Conservation (phyloP, 108 stramenopile species). For the Skeletonema potamos region DNA sequence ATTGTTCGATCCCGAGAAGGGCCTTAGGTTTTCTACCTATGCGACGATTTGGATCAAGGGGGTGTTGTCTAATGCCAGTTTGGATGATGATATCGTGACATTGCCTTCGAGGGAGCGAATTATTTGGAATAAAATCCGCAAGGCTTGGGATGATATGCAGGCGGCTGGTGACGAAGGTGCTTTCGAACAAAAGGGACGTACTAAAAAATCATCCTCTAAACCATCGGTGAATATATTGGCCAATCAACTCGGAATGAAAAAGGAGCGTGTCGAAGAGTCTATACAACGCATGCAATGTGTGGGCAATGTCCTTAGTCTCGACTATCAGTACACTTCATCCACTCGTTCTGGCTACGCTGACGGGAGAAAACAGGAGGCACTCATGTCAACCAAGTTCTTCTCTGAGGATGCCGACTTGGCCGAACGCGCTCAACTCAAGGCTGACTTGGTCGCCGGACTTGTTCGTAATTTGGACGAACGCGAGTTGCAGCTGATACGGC, state of each 20-base stretch:
- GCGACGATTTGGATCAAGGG: conserved; percentile 99
- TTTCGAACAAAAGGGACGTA: neutral
- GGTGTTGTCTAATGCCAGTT: conserved; percentile 56
- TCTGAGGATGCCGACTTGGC: conserved; percentile 62
- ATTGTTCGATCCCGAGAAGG: conserved; percentile 87
- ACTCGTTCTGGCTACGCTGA: conserved; percentile 50
- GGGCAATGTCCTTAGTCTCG: conserved; percentile 66
- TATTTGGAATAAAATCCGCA: conserved; percentile 68
- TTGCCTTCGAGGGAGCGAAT: conserved; percentile 69
- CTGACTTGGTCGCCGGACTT: conserved; percentile 76
- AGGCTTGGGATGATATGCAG: conserved; percentile 49
- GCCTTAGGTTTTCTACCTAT: conserved; percentile 92
- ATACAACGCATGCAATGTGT: conserved; percentile 64
- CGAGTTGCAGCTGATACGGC: conserved; percentile 70
- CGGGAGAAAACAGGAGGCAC: conserved; percentile 4
- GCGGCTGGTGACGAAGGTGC: conserved; percentile 11
- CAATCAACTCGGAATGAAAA: conserved; percentile 44
- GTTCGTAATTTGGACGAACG: conserved; percentile 60
- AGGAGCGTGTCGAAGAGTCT: conserved; percentile 44
- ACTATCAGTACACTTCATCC: conserved; percentile 61
- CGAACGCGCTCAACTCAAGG: conserved; percentile 68
- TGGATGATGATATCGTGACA: conserved; percentile 53
- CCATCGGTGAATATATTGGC: conserved; percentile 53
- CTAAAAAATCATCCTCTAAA: neutral
- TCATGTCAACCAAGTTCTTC: conserved; percentile 21